Conservation (phyloP, 2,329 filamentous ascomycete species). For the Leptoxyphium fumago region DNA sequence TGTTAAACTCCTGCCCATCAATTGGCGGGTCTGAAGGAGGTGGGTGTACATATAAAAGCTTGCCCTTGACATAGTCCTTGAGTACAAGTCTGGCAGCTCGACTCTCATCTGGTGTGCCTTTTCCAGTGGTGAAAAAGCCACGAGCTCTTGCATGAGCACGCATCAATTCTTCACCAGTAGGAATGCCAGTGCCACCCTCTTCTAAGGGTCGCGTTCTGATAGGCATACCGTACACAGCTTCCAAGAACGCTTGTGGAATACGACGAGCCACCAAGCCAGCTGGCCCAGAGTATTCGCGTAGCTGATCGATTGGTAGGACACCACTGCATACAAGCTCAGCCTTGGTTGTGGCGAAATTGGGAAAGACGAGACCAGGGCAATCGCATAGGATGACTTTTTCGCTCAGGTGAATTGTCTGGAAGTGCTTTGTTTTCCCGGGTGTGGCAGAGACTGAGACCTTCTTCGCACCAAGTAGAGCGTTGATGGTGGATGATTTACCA, state of each 20-base stretch:
- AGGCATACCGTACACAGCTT: conserved; percentile 85
- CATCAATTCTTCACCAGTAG: conserved; percentile 74
- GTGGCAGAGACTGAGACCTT: conserved; percentile 97
- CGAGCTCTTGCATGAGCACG: conserved; percentile 74
- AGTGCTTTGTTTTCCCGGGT: conserved; percentile 97
- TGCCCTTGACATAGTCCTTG: conserved; percentile 96
- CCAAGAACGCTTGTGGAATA: conserved; percentile 76
- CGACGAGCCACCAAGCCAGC: conserved; percentile 67
- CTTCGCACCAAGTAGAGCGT: conserved; percentile 93
- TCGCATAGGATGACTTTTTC: conserved; percentile 85
- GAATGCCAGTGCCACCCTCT: conserved; percentile 80
- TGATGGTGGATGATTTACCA: conserved; percentile 98
- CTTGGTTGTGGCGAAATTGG: conserved; percentile 94
- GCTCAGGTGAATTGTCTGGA: conserved; percentile 92
- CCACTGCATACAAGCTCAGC: conserved; percentile 92
- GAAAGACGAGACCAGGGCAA: conserved; percentile 96
- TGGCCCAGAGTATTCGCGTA: conserved; percentile 83
- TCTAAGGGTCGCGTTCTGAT: conserved; percentile 68
- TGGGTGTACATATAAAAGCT: conserved; percentile 81
- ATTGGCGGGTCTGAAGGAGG: conserved; percentile 53
- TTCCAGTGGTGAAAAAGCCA: conserved; percentile 76
- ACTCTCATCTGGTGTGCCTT: conserved; percentile 81
- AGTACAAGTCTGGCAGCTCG: conserved; percentile 77
- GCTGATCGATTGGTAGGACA: conserved; percentile 87
- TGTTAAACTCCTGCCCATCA: conserved; percentile 68